Conservation (phyloP, 2,329 filamentous ascomycete species). For the Pseudogymnoascus sp. region DNA sequence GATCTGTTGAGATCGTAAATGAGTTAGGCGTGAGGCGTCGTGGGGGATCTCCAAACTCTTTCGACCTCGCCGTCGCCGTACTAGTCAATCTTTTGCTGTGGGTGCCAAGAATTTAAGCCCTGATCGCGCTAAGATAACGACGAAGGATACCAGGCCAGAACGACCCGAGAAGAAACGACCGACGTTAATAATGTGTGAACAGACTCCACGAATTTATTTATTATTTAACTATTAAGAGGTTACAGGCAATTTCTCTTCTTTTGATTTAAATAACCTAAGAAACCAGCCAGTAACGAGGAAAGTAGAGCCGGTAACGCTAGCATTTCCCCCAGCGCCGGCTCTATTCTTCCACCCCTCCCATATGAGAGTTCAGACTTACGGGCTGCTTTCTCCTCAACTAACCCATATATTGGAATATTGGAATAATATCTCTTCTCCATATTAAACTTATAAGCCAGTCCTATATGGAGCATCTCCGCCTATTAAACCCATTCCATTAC, state of each 20-base stretch:
- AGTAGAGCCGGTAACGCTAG: not conserved
- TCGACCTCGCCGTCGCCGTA: conserved; percentile 17
- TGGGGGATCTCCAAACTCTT: conserved; percentile 12
- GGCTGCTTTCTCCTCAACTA: not conserved
- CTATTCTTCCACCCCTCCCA: not conserved
- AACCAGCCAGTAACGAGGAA: conserved; percentile 4
- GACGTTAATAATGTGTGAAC: not conserved
- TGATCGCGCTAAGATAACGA: conserved; percentile 45
- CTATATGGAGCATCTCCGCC: not conserved
- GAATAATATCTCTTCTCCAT: not conserved
- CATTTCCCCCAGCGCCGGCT: not conserved
- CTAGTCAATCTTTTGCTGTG: conserved; percentile 25
- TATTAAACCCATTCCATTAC: conserved; percentile 2
- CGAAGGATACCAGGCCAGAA: conserved; percentile 12
- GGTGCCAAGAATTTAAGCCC: conserved; percentile 16
- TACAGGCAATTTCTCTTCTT: not conserved
- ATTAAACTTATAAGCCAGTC: not conserved
- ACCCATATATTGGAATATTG: not conserved
- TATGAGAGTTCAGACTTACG: not conserved
- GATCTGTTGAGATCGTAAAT: conserved; percentile 10
- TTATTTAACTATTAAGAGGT: not conserved
- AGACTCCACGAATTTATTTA: not conserved
- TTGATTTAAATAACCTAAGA: not conserved
- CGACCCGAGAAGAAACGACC: conserved; percentile 4
- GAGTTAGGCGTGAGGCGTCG: conserved; percentile 12